Evolutionary conservation across 768 basidiomycete species (phyloP).

Genomic region (Lactarius quietus): DNA sequence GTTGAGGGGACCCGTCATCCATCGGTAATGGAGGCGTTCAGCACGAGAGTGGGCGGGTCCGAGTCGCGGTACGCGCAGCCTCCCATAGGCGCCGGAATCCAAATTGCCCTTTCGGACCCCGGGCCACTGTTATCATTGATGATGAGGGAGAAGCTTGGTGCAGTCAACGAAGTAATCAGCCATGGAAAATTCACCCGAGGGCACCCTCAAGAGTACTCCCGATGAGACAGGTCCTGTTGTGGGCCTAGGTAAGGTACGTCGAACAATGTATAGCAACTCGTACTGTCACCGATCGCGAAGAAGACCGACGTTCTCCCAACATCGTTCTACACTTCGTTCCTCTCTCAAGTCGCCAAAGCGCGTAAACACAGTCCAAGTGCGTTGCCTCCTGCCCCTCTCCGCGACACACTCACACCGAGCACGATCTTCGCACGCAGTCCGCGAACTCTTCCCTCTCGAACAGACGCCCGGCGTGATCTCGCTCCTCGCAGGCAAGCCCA

Average conservation of each 20-base stretch:
- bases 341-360: constrained; percentile 60
- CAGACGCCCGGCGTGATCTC: constrained; percentile 73
- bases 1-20: too few relatives aligned
- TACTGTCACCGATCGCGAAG: neutral
- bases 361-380: constrained; percentile 55
- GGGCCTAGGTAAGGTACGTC: neutral
- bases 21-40: too few relatives aligned
- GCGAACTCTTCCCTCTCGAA: constrained; percentile 75
- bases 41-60: too few relatives aligned
- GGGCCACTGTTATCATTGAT: too few relatives aligned
- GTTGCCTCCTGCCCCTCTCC: constrained; percentile 28
- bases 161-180: too few relatives aligned
- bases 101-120: too few relatives aligned
- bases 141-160: too few relatives aligned
- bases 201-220: too few relatives aligned
- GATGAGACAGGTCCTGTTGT: neutral
- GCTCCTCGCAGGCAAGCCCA: constrained; percentile 88
- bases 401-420: too few relatives aligned
- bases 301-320: constrained; percentile 40
- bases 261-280: neutral
- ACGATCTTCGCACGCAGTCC: constrained; percentile 39
- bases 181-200: constrained; percentile 1
- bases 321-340: constrained; percentile 53
- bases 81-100: too few relatives aligned
- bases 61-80: too few relatives aligned